These are phyloP conservation scores for Agastache rugosa DNA, from an alignment of 257 asterid genomes.

Conservation along the genomic window DNA sequence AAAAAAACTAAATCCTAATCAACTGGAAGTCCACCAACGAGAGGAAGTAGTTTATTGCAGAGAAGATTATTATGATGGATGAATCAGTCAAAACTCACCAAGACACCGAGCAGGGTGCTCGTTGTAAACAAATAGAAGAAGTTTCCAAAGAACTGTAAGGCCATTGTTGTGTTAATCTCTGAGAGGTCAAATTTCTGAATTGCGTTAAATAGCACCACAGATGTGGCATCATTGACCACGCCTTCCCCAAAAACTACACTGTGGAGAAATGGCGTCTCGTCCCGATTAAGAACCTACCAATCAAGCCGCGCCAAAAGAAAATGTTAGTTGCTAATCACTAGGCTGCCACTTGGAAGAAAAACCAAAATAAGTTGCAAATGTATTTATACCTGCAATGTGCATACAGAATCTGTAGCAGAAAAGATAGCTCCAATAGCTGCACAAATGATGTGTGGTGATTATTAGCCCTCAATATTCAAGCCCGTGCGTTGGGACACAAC, in stretches of 20 bases:
- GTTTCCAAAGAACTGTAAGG: slow-evolving; percentile 51
- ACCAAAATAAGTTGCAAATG: slow-evolving; percentile 2
- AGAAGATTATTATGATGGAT: slow-evolving; percentile 18
- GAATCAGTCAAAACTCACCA: slow-evolving; percentile 49
- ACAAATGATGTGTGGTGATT: slow-evolving; percentile 16
- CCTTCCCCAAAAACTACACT: slow-evolving; percentile 89
- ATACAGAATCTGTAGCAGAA: slow-evolving; percentile 87
- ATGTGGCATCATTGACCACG: slow-evolving; percentile 85
- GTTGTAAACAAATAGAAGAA: slow-evolving; percentile 57
- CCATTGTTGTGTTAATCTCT: slow-evolving; percentile 40
- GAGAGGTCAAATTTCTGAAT: slow-evolving; percentile 76
- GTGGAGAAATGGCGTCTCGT: slow-evolving; percentile 71
- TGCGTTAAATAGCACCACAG: slow-evolving; percentile 80
- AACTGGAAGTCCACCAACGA: slow-evolving; percentile 2
- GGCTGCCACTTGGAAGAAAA: slow-evolving; percentile 8
- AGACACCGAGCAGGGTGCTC: slow-evolving; percentile 76
- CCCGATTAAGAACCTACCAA: slow-evolving; percentile 78
- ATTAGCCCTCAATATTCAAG: slow-evolving; percentile 13
- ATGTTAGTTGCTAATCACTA: slow-evolving; percentile 1
- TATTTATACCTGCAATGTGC: slow-evolving; percentile 75
- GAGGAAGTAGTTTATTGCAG: not conserved
- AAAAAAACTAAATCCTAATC: not conserved
- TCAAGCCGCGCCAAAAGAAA: slow-evolving; percentile 10
- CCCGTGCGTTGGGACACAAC: not conserved
- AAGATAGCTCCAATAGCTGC: slow-evolving; percentile 84